Conservation (phyloP, 2,329 filamentous ascomycete species). For the Stemphylium lycopersici region DNA sequence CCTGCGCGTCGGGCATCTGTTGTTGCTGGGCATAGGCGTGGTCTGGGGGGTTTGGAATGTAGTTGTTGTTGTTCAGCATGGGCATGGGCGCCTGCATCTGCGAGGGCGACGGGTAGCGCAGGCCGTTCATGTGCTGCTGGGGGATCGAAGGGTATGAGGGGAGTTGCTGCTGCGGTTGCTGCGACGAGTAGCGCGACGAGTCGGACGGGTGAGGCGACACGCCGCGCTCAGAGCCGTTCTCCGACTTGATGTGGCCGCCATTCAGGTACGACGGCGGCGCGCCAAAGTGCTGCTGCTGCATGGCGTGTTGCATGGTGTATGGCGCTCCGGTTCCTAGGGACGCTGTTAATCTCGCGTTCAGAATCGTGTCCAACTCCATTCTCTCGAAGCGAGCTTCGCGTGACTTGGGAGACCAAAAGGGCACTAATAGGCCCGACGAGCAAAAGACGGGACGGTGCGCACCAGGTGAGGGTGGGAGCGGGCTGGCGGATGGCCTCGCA, state of each 20-base stretch:
- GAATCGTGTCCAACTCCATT: constrained; percentile 51
- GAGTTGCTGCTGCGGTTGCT: constrained; percentile 60
- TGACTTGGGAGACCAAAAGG: constrained; percentile 22
- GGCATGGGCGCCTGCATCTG: constrained; percentile 59
- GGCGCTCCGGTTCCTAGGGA: constrained; percentile 44
- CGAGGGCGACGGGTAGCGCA: constrained; percentile 61
- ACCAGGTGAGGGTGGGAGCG: constrained; percentile 35
- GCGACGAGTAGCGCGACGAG: constrained; percentile 63
- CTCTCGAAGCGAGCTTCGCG: constrained; percentile 26
- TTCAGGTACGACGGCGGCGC: constrained; percentile 57
- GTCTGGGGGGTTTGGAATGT: constrained; percentile 57
- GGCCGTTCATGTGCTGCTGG: constrained; percentile 57
- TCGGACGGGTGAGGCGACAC: constrained; percentile 62
- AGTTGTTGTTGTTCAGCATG: constrained; percentile 62
- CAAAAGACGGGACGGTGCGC: constrained; percentile 42
- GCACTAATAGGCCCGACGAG: constrained; percentile 21
- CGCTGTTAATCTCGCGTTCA: constrained; percentile 51
- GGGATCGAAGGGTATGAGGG: constrained; percentile 57
- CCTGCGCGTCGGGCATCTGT: constrained; percentile 46
- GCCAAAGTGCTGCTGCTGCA: constrained; percentile 54
- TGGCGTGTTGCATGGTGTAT: constrained; percentile 51
- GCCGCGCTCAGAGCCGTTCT: constrained; percentile 65
- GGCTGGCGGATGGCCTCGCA: constrained; percentile 34
- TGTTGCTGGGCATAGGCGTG: constrained; percentile 54
- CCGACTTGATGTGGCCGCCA: constrained; percentile 60